Evolutionary conservation across 169 alveolate genomes (phyloP), one percentile per base, ranked within the genome.

Genomic region (Cytauxzoon felis): DNA sequence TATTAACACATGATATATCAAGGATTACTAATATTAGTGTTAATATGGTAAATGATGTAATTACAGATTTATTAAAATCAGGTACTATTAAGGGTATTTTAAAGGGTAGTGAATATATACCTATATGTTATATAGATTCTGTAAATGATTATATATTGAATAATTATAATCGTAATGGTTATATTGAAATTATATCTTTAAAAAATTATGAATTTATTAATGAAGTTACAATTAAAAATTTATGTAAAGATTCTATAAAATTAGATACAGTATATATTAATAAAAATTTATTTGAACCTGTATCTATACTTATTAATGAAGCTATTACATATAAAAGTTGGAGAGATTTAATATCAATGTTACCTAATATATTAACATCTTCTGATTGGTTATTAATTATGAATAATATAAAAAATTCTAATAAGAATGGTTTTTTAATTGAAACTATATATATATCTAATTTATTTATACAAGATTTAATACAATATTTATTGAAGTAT

Each of bases 281-380:
- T 33, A 50, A 56, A 43, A 66, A 62, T 30, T n/a, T 38, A 34
- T 19, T 64, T 24, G 68, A 62, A 18, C 84, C 84, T 18, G 63
- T 73, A 11, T 51, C 65, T 8, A 66, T 73, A 18, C 72, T 73
- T 13, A 59, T 73, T 13, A 73, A 73, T 38, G 84, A 73, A 64
- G 78, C 84, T 2, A 49, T 73, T 8, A 56, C 79, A 5, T 29
- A 18, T n/a, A 29, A 30, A 16, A 36, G 73, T 21, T 73, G 84
- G 84, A 57, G 79, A 16, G 71, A 73, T 16, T 41, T 73, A 8
- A 49, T 60, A 24, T 29, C 69, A 7, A 63, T 73, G 78, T 48
- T 73, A n/a, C 84, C 84, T n/a, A 18, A 62, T 7, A 51, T 43
- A 29, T 38, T 73, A 16, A 32, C 68, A 0, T 16, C 58, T 8